phyloP scores from a whole-genome alignment of 2,329 filamentous ascomycete genomes.

The Fusarium citri region DNA sequence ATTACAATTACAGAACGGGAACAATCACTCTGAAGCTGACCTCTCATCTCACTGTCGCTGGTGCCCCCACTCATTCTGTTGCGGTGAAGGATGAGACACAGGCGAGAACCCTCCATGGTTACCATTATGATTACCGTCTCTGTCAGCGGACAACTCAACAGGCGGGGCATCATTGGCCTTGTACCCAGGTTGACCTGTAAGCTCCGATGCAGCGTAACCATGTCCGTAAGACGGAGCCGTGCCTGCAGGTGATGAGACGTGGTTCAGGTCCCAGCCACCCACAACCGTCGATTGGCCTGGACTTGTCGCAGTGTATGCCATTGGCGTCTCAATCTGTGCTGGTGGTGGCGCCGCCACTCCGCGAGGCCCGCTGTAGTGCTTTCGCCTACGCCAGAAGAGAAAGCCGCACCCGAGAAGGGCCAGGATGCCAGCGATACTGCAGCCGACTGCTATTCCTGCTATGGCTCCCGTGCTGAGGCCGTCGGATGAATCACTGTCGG shows the following conservation, averaged over 20 bases:
- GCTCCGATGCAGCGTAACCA: neutral
- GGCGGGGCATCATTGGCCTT: neutral
- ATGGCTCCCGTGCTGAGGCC: conserved; percentile 3
- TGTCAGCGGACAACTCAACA: neutral
- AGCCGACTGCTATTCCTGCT: conserved; percentile 14
- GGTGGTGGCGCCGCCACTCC: conserved; percentile 12
- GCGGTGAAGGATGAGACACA: neutral
- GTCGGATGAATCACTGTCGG: neutral
- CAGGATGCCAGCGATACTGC: neutral
- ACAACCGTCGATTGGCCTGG: neutral
- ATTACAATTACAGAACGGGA: neutral
- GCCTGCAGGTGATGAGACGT: neutral
- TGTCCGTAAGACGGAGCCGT: neutral
- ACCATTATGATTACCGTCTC: neutral
- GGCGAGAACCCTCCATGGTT: neutral
- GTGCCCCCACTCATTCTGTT: neutral
- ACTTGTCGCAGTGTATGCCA: neutral
- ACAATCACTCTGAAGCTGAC: neutral
- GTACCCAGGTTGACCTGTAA: neutral
- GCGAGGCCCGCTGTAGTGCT: conserved; percentile 9
- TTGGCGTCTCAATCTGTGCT: neutral
- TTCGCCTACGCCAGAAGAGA: neutral
- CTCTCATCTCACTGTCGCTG: neutral
- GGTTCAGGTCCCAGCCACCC: neutral
- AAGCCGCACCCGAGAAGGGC: neutral